Percentiles rank a stretch among this genome's conserved stretches.
Conservation (phyloP, 805 yeast species). For the Teunomyces aglyptinius region DNA sequence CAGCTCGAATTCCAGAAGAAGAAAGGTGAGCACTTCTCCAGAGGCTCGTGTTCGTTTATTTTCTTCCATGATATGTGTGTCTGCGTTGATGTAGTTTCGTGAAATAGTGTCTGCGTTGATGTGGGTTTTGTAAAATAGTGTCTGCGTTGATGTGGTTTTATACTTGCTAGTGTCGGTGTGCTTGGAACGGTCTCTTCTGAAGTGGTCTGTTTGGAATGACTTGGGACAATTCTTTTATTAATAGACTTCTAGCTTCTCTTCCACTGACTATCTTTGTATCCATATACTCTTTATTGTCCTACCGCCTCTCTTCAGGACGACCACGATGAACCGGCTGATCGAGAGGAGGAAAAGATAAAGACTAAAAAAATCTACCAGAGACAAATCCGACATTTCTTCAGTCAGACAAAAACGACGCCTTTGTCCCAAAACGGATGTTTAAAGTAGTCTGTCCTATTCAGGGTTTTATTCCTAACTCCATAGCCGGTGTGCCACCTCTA, state of each 20-base stretch:
- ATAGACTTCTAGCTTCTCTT: no score
- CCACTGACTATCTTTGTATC: no score
- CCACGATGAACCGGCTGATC: slow-evolving; percentile 1
- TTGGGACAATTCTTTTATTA: background rate
- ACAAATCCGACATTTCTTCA: slow-evolving; percentile 3
- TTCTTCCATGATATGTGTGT: background rate
- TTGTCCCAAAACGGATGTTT: background rate
- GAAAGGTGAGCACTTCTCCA: slow-evolving; percentile 72
- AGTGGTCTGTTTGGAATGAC: background rate
- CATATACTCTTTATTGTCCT: background rate
- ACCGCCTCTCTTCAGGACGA: slow-evolving; percentile 1
- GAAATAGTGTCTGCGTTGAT: no score
- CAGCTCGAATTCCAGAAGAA: slow-evolving; percentile 64
- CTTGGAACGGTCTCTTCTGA: background rate
- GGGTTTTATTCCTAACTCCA: background rate
- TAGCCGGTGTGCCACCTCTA: background rate
- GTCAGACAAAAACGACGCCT: slow-evolving; percentile 3
- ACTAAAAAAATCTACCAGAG: background rate
- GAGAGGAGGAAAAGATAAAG: slow-evolving; percentile 5
- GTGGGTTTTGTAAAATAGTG: background rate
- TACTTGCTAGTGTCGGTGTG: background rate
- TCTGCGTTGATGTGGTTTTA: background rate
- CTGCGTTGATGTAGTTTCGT: no score
- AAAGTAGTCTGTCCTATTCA: background rate
- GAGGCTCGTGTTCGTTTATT: slow-evolving; percentile 65